Evolutionary conservation across 1,139 yeast species (phyloP), one percentile per base, ranked within the genome.

Genomic region (Taiozyma onychis): DNA sequence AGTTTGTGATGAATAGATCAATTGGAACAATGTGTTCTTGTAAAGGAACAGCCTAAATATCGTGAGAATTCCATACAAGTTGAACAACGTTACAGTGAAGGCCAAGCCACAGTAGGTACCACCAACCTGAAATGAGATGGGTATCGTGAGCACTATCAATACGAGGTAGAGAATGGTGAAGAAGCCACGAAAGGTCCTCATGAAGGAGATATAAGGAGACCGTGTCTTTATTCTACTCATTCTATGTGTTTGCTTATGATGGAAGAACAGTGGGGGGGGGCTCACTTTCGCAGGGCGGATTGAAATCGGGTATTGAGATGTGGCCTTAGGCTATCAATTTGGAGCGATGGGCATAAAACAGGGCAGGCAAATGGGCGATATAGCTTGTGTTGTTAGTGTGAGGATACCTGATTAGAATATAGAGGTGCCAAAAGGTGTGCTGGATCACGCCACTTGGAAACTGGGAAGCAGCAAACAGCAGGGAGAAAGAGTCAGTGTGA

Each of bases 41-140:
- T 81, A 73, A 13, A 79, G 70, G 22, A 81, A 54, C 34, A 88
- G 73, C 52, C 95, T 75, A 43, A 89, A 64, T 1, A 95, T 83
- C 13, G 97, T 88, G 47, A 89, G 72, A 7, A 80, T 66, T 56
- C 88, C 83, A 67, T 89, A 90, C 51, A 86, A 69, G 47, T 75
- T 66, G 56, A 86, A 78, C 34, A 90, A 74, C 1, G 96, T 84
- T 46, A 88, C 80, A 2, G 97, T 87, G 65, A 83, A 93, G 18
- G 95, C 81, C 57, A 93, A 71, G 0, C 99, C 99, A 68, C 98
- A 91, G 50, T 81, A 77, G 32, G 85, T 77, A 1, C 98, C 98
- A 16, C 98, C 98, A 35, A 89, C 85, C 64, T 91, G 97, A 68
- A 93, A 93, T n/a, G 97, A 89, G 55, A 93, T 76, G 6, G 98